Evolutionary conservation across 768 basidiomycete genomes (phyloP).

Genomic region (Nidula microcarpa): DNA sequence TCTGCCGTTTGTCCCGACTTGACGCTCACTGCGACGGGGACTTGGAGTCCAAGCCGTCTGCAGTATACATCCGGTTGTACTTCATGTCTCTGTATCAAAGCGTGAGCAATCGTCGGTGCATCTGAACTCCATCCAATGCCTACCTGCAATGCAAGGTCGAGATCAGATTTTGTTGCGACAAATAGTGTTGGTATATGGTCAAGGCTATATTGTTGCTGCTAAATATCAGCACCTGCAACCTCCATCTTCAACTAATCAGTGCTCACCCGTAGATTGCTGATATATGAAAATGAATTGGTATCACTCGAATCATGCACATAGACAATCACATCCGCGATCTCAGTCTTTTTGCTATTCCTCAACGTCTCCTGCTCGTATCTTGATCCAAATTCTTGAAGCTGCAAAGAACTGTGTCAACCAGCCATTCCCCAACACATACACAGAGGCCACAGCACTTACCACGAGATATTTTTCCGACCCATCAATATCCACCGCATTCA

Average conservation of each 20-base stretch:
- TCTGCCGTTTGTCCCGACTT: constrained; percentile 82
- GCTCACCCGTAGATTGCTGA: constrained; percentile 87
- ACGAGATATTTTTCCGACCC: constrained; percentile 96
- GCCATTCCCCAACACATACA: background rate
- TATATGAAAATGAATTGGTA: constrained; percentile 98
- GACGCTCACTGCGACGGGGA: constrained; percentile 92
- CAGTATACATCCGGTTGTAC: constrained; percentile 99
- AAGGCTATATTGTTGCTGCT: constrained; percentile 93
- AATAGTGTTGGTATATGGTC: constrained; percentile 95
- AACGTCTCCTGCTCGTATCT: constrained; percentile 91
- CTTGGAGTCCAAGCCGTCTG: constrained; percentile 81
- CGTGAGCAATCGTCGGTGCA: background rate
- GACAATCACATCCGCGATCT: constrained; percentile 89
- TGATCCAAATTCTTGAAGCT: constrained; percentile 98
- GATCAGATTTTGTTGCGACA: constrained; percentile 98
- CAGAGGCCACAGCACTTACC: constrained; percentile 45
- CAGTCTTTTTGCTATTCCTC: constrained; percentile 86
- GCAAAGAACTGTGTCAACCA: background rate
- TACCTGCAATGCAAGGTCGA: constrained; percentile 94
- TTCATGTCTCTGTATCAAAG: constrained; percentile 73
- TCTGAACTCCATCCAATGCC: constrained; percentile 11
- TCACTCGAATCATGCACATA: constrained; percentile 98
- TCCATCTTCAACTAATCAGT: background rate
- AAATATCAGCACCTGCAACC: constrained; percentile 11
- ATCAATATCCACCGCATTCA: constrained; percentile 92